Evolutionary conservation across 2,329 filamentous ascomycete genomes (phyloP).

Genomic region (Orbilia blumenaviensis): DNA sequence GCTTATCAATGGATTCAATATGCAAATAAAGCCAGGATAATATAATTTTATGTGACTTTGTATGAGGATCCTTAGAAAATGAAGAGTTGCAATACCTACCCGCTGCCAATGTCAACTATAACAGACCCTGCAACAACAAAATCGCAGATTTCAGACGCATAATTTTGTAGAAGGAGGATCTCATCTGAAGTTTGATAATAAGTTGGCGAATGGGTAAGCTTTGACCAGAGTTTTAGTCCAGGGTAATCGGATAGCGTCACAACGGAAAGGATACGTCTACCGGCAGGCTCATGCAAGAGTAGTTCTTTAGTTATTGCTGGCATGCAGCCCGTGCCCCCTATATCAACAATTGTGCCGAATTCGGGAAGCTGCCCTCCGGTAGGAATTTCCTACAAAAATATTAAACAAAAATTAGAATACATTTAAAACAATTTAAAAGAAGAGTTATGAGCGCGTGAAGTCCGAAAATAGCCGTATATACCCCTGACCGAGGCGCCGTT

Average conservation of each 20-base stretch:
- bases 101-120: not conserved
- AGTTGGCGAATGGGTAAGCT: not conserved
- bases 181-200: not conserved
- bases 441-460: too few relatives aligned
- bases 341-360: not conserved
- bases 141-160: not conserved
- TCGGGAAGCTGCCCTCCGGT: not conserved
- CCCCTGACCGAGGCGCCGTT: too few relatives aligned
- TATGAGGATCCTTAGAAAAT: not conserved
- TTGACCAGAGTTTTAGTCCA: not conserved
- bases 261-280: not conserved
- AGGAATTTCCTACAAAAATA: not conserved
- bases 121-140: not conserved
- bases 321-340: conserved; percentile 1
- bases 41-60: too few relatives aligned
- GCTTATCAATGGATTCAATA: not conserved
- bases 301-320: not conserved
- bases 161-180: not conserved
- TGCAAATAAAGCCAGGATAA: not conserved
- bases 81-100: not conserved
- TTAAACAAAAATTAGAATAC: not conserved
- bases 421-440: too few relatives aligned
- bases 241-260: not conserved
- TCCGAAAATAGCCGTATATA: too few relatives aligned
- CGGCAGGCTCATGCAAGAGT: not conserved